Conservation (phyloP, 495 filamentous ascomycete genomes). For the Massariosphaeria phaeospora region DNA sequence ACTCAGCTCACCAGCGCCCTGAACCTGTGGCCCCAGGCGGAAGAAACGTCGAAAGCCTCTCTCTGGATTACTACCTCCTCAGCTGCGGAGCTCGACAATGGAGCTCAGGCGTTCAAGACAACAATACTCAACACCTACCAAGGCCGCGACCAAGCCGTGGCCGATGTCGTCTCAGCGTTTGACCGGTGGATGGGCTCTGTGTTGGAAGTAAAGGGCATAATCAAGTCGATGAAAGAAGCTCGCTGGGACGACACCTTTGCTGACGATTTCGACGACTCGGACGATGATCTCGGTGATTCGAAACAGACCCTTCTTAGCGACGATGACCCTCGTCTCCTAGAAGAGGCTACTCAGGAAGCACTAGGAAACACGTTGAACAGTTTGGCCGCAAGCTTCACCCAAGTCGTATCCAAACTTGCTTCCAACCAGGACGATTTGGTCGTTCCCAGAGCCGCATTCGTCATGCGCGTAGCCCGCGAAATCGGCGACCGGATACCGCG, state of each 20-base stretch:
- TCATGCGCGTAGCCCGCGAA: slow-evolving; percentile 73
- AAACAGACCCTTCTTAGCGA: slow-evolving; percentile 60
- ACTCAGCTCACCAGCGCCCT: slow-evolving; percentile 47
- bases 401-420: slow-evolving; percentile 41
- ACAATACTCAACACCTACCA: slow-evolving; percentile 50
- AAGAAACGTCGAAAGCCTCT: slow-evolving; percentile 38
- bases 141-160: slow-evolving; percentile 63
- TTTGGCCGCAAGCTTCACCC: slow-evolving; percentile 54
- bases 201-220: slow-evolving; percentile 53
- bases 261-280: slow-evolving; percentile 58
- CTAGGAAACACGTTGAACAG: slow-evolving; percentile 53
- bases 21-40: slow-evolving; percentile 26
- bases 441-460: slow-evolving; percentile 56
- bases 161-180: slow-evolving; percentile 55
- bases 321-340: slow-evolving; percentile 65
- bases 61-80: slow-evolving; percentile 46
- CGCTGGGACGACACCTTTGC: slow-evolving; percentile 76
- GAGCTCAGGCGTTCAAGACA: slow-evolving; percentile 52
- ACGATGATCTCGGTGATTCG: slow-evolving; percentile 48
- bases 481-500: slow-evolving; percentile 60
- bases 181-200: slow-evolving; percentile 63
- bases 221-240: slow-evolving; percentile 61
- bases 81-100: slow-evolving; percentile 50
- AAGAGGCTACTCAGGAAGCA: slow-evolving; percentile 54
- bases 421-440: slow-evolving; percentile 40